These are phyloP conservation scores for Raffaelea arxii DNA, from an alignment of 2,329 filamentous ascomycete genomes.

Conservation along the genomic window DNA sequence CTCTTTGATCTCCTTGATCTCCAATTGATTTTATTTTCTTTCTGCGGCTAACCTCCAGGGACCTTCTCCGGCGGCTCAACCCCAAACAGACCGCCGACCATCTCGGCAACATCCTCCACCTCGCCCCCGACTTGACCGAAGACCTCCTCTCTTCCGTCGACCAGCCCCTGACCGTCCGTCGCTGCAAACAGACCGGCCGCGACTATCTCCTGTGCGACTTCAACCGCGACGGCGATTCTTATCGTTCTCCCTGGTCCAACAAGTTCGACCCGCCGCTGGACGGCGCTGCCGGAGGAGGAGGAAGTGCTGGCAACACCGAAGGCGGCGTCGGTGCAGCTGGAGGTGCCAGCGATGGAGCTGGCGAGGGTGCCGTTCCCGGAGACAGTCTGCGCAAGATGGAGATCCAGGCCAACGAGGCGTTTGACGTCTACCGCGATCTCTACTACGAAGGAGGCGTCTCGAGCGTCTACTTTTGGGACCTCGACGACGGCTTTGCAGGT, in stretches of 20 bases:
- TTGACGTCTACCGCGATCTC: slow-evolving; percentile 92
- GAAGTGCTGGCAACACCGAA: slow-evolving; percentile 31
- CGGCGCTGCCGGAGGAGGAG: slow-evolving; percentile 34
- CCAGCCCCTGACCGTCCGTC: slow-evolving; percentile 78
- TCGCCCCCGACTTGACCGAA: slow-evolving; percentile 88
- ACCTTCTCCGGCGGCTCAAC: slow-evolving; percentile 95
- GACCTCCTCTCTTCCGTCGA: slow-evolving; percentile 97
- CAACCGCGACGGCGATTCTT: slow-evolving; percentile 97
- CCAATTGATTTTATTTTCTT: no score
- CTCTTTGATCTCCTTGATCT: background rate
- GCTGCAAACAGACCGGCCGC: slow-evolving; percentile 79
- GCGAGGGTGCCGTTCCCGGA: slow-evolving; percentile 77
- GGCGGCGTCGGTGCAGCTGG: slow-evolving; percentile 42
- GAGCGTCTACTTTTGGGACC: slow-evolving; percentile 95
- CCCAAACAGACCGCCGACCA: slow-evolving; percentile 85
- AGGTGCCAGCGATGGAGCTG: slow-evolving; percentile 48
- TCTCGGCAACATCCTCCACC: slow-evolving; percentile 77
- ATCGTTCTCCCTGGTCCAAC: slow-evolving; percentile 98
- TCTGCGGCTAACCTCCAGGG: slow-evolving; percentile 41
- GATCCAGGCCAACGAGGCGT: slow-evolving; percentile 85
- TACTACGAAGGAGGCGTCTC: slow-evolving; percentile 96
- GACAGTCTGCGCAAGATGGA: slow-evolving; percentile 92
- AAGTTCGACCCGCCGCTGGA: slow-evolving; percentile 90
- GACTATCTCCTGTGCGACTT: slow-evolving; percentile 99
- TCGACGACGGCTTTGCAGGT: slow-evolving; percentile 95